Conservation (phyloP, 2,329 filamentous ascomycete species). For the Nemania sp. region DNA sequence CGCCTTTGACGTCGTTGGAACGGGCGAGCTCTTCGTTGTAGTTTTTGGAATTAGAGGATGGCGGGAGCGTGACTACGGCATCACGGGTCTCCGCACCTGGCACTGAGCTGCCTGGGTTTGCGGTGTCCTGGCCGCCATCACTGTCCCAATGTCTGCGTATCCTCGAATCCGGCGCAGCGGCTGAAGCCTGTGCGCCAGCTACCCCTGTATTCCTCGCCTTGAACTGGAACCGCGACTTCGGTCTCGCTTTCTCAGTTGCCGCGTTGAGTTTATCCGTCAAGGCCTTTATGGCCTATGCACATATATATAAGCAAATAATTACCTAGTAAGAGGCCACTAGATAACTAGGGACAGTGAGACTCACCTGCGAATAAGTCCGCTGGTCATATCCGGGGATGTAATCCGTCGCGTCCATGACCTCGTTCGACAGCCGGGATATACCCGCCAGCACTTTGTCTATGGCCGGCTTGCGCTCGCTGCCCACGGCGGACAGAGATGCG, state of each 20-base stretch:
- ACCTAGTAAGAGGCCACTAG: no score
- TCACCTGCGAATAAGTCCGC: conserved; percentile 78
- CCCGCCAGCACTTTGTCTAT: conserved; percentile 78
- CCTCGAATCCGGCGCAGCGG: conserved; percentile 37
- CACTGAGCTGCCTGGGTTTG: conserved; percentile 1
- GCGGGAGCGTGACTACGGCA: conserved; percentile 44
- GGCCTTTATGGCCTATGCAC: conserved; percentile 76
- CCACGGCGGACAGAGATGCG: conserved; percentile 61
- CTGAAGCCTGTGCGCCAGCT: conserved; percentile 42
- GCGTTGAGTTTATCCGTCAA: conserved; percentile 78
- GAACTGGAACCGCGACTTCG: conserved; percentile 84
- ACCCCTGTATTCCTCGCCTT: conserved; percentile 63
- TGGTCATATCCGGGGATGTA: conserved; percentile 90
- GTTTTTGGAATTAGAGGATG: conserved; percentile 44
- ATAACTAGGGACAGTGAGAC: no score
- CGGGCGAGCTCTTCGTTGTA: conserved; percentile 61
- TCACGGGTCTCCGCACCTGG: conserved; percentile 41
- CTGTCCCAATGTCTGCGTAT: conserved; percentile 25
- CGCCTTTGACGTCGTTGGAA: conserved; percentile 36
- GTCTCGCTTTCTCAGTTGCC: conserved; percentile 67
- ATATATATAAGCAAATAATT: no score
- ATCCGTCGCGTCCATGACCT: conserved; percentile 81
- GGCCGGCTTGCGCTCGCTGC: conserved; percentile 77
- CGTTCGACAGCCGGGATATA: conserved; percentile 78
- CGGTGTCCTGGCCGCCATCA: conserved; percentile 27